Evolutionary conservation across 768 basidiomycete species (phyloP).

Genomic region (Jaapia argillacea): DNA sequence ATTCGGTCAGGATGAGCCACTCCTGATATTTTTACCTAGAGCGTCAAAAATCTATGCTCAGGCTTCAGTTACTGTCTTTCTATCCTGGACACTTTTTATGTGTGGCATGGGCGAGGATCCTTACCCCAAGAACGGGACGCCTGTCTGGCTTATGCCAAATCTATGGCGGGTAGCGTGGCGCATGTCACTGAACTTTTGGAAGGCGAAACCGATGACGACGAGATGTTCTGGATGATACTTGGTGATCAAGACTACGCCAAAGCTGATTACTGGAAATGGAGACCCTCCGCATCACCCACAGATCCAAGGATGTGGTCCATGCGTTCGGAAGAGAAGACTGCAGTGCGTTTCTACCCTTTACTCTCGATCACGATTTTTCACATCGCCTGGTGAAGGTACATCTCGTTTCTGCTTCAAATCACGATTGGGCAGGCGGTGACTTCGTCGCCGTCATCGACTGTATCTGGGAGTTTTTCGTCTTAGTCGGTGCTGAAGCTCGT

Average conservation of each 20-base stretch:
- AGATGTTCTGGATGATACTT: constrained; percentile 82
- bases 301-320: constrained; percentile 57
- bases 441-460: constrained; percentile 66
- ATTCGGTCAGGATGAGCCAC: neutral
- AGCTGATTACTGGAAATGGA: constrained; percentile 81
- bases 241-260: constrained; percentile 69
- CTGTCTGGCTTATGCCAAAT: constrained; percentile 49
- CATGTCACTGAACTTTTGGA: constrained; percentile 50
- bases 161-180: constrained; percentile 27
- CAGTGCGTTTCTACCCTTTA: constrained; percentile 26
- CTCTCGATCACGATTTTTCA: neutral
- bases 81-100: constrained; percentile 58
- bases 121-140: constrained; percentile 45
- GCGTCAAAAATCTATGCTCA: constrained; percentile 63
- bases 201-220: constrained; percentile 56
- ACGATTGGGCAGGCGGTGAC: constrained; percentile 24
- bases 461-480: constrained; percentile 69
- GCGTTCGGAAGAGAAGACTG: constrained; percentile 22
- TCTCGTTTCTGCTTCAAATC: constrained; percentile 18
- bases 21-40: constrained; percentile 23
- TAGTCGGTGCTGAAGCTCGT: constrained; percentile 62
- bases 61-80: constrained; percentile 78
- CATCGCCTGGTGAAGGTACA: neutral
- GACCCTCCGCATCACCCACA: constrained; percentile 24
- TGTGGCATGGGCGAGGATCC: constrained; percentile 79